Conservation (phyloP, 768 basidiomycete species). For the Naganishia vaughanmartiniae region DNA sequence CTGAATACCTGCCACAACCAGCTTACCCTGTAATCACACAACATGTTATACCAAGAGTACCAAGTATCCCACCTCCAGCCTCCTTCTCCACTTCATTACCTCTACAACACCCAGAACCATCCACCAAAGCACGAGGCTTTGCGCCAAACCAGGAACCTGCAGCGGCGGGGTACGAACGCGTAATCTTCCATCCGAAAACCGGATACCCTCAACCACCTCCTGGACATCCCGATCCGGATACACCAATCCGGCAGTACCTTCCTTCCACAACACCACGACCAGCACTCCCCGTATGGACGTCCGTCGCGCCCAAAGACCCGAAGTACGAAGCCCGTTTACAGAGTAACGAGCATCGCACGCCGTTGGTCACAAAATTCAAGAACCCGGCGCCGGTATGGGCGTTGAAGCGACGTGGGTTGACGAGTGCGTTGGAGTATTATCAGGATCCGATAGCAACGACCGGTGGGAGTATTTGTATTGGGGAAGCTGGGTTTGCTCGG, state of each 20-base stretch:
- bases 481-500: slow-evolving; percentile 41
- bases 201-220: slow-evolving; percentile 7
- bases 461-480: slow-evolving; percentile 44
- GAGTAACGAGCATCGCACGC: slow-evolving; percentile 29
- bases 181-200: slow-evolving; percentile 5
- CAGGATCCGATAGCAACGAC: slow-evolving; percentile 37
- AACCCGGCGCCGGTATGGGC: slow-evolving; percentile 42
- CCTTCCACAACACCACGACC: neutral
- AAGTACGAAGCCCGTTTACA: slow-evolving; percentile 35
- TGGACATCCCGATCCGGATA: slow-evolving; percentile 15
- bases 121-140: neutral
- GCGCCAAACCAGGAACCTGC: slow-evolving; percentile 14
- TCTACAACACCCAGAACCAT: neutral
- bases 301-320: slow-evolving; percentile 30
- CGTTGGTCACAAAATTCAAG: neutral
- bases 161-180: neutral
- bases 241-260: neutral
- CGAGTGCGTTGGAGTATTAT: slow-evolving; percentile 39
- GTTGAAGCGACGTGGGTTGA: slow-evolving; percentile 36
- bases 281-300: neutral
- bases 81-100: neutral
- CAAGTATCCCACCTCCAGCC: neutral
- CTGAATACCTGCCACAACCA: neutral
- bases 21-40: neutral
- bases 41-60: neutral